phyloP scores from a whole-genome alignment of 2,329 filamentous ascomycete species.

The Xylariaceae sp. region DNA sequence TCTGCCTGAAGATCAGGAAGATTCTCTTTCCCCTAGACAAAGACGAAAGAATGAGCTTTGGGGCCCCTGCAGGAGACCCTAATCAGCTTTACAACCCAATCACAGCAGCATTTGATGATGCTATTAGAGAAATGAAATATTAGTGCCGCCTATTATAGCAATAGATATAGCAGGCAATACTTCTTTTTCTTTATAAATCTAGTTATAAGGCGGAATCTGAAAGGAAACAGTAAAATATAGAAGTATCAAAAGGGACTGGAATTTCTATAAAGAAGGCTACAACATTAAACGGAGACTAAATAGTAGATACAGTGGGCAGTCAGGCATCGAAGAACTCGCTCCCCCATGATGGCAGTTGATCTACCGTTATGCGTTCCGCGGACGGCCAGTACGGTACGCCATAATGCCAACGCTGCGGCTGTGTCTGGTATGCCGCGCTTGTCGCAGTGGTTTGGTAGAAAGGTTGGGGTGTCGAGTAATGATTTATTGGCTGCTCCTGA shows the following conservation, averaged over 20 bases:
- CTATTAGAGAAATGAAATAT: constrained; percentile 1
- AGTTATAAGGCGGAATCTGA: neutral
- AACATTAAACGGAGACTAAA: neutral
- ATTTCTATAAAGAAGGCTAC: neutral
- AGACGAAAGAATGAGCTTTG: constrained; percentile 2
- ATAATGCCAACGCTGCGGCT: too few relatives aligned
- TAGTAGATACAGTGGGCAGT: neutral
- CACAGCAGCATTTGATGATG: constrained; percentile 2
- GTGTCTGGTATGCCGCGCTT: too few relatives aligned
- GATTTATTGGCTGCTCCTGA: too few relatives aligned
- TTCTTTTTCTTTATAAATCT: neutral
- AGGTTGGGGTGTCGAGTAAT: too few relatives aligned
- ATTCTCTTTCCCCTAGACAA: constrained; percentile 4
- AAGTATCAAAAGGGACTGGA: neutral
- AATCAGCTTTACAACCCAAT: constrained; percentile 9
- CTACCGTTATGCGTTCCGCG: too few relatives aligned
- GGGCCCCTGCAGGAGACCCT: constrained; percentile 1
- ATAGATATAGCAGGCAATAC: neutral
- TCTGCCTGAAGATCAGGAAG: constrained; percentile 4
- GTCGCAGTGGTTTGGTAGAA: too few relatives aligned
- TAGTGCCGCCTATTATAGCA: neutral
- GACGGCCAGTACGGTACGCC: too few relatives aligned
- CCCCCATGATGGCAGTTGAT: too few relatives aligned
- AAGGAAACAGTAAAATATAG: neutral
- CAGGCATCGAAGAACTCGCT: too few relatives aligned